phyloP scores from a whole-genome alignment of 2,329 filamentous ascomycete species.

The Alternaria metachromatica region DNA sequence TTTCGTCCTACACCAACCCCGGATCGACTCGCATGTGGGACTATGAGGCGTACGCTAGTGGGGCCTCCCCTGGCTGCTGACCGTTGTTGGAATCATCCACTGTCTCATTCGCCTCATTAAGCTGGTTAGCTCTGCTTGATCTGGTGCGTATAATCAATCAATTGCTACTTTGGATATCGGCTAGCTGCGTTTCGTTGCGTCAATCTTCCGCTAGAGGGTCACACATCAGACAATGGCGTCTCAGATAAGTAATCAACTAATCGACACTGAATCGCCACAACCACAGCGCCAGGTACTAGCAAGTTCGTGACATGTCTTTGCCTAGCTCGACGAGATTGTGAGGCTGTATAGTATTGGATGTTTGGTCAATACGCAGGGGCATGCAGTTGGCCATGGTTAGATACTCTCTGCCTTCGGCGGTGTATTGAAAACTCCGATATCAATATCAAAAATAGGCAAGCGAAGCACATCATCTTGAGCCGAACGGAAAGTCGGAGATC shows the following conservation, averaged over 20 bases:
- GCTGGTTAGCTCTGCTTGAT: neutral
- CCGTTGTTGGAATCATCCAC: slow-evolving; percentile 8
- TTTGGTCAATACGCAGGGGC: neutral
- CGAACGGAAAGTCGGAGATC: neutral
- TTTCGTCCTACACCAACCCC: slow-evolving; percentile 16
- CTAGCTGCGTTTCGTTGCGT: neutral
- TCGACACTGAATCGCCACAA: neutral
- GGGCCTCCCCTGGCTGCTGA: slow-evolving; percentile 26
- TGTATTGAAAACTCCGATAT: neutral
- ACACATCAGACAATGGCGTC: slow-evolving; percentile 1
- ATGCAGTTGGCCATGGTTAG: neutral
- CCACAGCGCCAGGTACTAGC: neutral
- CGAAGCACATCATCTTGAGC: neutral
- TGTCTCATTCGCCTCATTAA: slow-evolving; percentile 11
- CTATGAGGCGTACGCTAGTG: slow-evolving; percentile 31
- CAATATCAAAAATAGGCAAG: neutral
- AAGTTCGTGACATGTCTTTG: neutral
- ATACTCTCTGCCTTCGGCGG: neutral
- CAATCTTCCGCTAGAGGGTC: neutral
- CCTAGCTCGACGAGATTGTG: neutral
- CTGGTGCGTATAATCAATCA: slow-evolving; percentile 5
- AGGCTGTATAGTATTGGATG: neutral
- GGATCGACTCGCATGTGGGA: slow-evolving; percentile 34
- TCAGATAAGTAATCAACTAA: neutral
- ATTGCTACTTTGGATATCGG: slow-evolving; percentile 13